These are phyloP conservation scores for Colletotrichum brevisporum DNA, from an alignment of 2,329 filamentous ascomycete species.

Conservation along the genomic window DNA sequence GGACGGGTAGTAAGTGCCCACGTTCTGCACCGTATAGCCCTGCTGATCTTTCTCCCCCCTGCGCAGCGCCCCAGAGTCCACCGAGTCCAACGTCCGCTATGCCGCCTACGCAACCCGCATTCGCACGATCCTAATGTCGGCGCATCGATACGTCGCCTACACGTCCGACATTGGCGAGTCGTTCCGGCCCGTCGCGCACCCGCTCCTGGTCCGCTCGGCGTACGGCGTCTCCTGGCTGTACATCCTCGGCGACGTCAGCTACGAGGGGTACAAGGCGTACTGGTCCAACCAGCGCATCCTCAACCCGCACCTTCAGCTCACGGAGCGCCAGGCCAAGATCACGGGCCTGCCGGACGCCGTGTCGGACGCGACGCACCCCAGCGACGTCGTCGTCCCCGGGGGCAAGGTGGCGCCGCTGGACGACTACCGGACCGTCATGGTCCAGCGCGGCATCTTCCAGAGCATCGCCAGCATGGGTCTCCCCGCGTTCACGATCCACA, in stretches of 20 bases:
- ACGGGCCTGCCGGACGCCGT: constrained; percentile 55
- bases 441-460: constrained; percentile 92
- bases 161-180: constrained; percentile 97
- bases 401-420: constrained; percentile 78
- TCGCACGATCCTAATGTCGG: constrained; percentile 88
- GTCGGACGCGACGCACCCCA: constrained; percentile 34
- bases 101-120: constrained; percentile 91
- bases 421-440: constrained; percentile 92
- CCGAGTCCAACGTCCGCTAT: constrained; percentile 88
- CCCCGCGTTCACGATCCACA: constrained; percentile 94
- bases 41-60: constrained; percentile 36
- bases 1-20: constrained; percentile 78
- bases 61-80: constrained; percentile 79
- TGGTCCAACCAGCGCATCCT: constrained; percentile 84
- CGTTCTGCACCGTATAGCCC: constrained; percentile 27
- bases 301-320: constrained; percentile 75
- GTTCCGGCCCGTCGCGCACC: constrained; percentile 93
- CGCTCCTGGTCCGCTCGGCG: constrained; percentile 82
- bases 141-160: constrained; percentile 97
- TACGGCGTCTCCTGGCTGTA: constrained; percentile 96
- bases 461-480: constrained; percentile 92
- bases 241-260: constrained; percentile 87
- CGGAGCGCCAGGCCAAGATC: constrained; percentile 62
- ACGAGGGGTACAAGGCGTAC: constrained; percentile 97
- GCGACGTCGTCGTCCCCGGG: constrained; percentile 44